Evolutionary conservation across 805 yeast genomes (phyloP), one percentile per base, ranked within the genome.

Genomic region (Wickerhamomyces bisporus): DNA sequence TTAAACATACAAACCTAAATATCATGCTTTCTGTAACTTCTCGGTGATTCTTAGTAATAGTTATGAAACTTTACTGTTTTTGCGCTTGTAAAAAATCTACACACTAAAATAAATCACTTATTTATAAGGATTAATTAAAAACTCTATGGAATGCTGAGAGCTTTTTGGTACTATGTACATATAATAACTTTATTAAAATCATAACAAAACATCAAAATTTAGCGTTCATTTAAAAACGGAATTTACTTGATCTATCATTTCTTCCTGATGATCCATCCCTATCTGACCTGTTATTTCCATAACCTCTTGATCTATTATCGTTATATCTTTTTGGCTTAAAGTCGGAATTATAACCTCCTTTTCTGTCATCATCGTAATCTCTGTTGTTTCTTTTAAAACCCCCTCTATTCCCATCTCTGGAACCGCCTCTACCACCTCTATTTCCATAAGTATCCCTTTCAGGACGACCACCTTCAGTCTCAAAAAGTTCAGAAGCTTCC

Each of bases 401-500:
- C 23, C 28, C 29, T 27, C 37, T 37, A 14, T 28, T 14, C 34
- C 37, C 35, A 32, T 38, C 35, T 6, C 44, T 39, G 25, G 33
- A 32, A 39, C 49, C 38, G 29, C 35, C 24, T 30, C 48, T 37
- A 30, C 25, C 21, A 13, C 38, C 24, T 21, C 42, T 36, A 36
- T 37, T 38, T 27, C 44, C 40, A n/a, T 36, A 37, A 9, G 36
- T 32, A 17, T 34, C 25, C 7, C 24, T 10, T 7, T 10, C 24
- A 7, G 24, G 24, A 6, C 62, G 58, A 36, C 58, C 54, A 20
- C 53, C 48, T 23, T 59, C 58, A 15, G 30, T 14, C 11, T 54
- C 53, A 36, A 50, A 54, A 34, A 44, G 41, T 14, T 38, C 38
- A 6, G 33, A 30, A 10, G 54, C 50, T 25, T 44, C 47, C 37